Evolutionary conservation across 306 rosid genomes (phyloP), one percentile per base, ranked within the genome.

Genomic region (Comarum palustre): DNA sequence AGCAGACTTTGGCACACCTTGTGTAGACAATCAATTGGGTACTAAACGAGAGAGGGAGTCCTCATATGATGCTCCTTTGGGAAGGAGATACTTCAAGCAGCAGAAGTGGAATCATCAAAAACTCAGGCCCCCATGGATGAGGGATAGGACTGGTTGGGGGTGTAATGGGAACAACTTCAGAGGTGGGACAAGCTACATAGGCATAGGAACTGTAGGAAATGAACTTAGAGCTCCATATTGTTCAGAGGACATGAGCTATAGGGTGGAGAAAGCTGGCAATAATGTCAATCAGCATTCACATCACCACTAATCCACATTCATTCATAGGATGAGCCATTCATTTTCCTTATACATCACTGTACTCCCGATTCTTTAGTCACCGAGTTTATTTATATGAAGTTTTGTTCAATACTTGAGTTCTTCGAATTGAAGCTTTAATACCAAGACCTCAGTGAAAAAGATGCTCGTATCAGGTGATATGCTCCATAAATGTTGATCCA

Each of bases 81-180:
- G 96, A 66, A 83, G 45, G 60, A 81, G 68, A 80, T 84, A 87
- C 79, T 95, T 85, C 79, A 88, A 86, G 80, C 99, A 90, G 88
- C 96, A 92, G 79, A 95, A 91, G 79, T 83, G 96, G 96, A 86
- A 86, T 80, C 80, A 83, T 79, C 52, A 88, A 58, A 89, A 90
- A 78, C 73, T 54, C 55, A 77, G 83, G 41, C 87, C 82, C 54
- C 87, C 95, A 20, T 85, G 94, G 87, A 78, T 82, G 43, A 34
- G 73, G 57, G 73, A 77, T 72, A 81, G 84, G 82, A 79, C 75
- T 79, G 85, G 76, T 25, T 75, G 82, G 92, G 87, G 82, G 73
- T 71, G 82, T 64, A 77, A 60, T 73, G 89, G 82, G 68, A 82
- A 75, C 85, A 76, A 75, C 78, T 70, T 84, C 46, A 62, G 76